phyloP scores from a whole-genome alignment of 345 rosid species.

The Toxicodendron radicans region DNA sequence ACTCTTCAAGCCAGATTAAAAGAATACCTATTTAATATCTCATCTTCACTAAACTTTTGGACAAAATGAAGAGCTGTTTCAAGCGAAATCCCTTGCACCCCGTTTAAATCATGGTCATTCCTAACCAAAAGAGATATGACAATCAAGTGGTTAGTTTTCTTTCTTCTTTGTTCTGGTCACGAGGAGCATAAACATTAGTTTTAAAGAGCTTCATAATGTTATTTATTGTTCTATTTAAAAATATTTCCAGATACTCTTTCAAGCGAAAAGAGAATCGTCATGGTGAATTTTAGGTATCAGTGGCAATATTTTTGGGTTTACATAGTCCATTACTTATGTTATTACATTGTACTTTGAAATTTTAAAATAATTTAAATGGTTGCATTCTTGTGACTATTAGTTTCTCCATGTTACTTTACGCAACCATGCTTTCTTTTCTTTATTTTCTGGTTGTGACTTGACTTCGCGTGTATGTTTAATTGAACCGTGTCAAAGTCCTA shows the following conservation, averaged over 20 bases:
- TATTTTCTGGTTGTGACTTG: not conserved
- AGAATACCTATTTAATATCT: slow-evolving; percentile 59
- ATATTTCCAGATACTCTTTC: too few species aligned
- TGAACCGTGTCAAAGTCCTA: too few species aligned
- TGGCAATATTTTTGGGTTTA: too few species aligned
- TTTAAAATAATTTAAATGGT: not conserved
- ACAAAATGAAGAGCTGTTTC: slow-evolving; percentile 75
- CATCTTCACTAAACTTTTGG: slow-evolving; percentile 56
- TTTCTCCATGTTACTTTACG: not conserved
- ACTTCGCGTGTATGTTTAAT: too few species aligned
- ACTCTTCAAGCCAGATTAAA: not conserved
- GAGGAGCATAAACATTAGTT: too few species aligned
- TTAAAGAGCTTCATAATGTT: too few species aligned
- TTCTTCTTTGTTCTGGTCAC: too few species aligned
- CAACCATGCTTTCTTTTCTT: not conserved
- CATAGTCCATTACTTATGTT: too few species aligned
- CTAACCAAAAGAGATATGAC: slow-evolving; percentile 88
- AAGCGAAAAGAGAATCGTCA: too few species aligned
- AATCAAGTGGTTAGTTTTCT: too few species aligned
- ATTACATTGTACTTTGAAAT: not conserved
- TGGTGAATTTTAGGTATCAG: too few species aligned
- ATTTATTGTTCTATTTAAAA: too few species aligned
- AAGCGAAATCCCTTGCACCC: slow-evolving; percentile 79
- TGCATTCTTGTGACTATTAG: not conserved
- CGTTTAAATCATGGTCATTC: slow-evolving; percentile 74